Evolutionary conservation across 805 yeast species (phyloP), one percentile per base, ranked within the genome.

Genomic region (Tetrapisispora arboricola): DNA sequence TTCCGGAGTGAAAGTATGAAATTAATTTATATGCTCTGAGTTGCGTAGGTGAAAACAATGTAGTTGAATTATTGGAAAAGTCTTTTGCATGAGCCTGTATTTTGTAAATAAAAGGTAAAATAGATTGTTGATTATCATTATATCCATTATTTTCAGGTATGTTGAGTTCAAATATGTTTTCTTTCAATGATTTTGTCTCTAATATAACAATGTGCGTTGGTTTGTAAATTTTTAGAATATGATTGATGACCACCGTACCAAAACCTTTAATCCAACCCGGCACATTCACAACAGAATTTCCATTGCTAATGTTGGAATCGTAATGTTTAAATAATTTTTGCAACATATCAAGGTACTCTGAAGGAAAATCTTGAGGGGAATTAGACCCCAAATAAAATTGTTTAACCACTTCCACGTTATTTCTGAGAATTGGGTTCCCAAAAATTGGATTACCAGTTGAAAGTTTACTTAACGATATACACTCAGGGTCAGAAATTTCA

Each of bases 241-340:
- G 63, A 13, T 60, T 65, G n/a, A 84, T 65, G 8, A 87, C 61
- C 36, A 76, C 80, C 13, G 79, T 67, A 0, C 96, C 96, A 46
- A 76, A 77, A 0, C 96, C 96, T 58, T 83, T 84, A 24, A 86
- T 73, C 95, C 95, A 87, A 0, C 95, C 95, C 0, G 96, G 90
- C 1, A 88, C 75, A 51, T 87, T 87, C 4, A 88, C 69, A 1
- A 87, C 57, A 3, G 86, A 60, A 40, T 64, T 48, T 0, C 65
- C 66, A 41, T 61, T 58, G 19, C 49, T 48, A 24, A 48, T 50
- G 24, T 61, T 72, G 12, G 54, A 54, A 2, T 53, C 49, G 39
- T 52, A 49, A 28, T 27, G 25, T 24, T 44, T 41, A 8, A 72
- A 54, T 16, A 84, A 58, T 3, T 66, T 55, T 27, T 58, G 53